A percentile compares a stretch with the other conserved stretches of the same genome.
phyloP scores from a whole-genome alignment of 1,139 yeast species.

The Scheffersomyces titani region DNA sequence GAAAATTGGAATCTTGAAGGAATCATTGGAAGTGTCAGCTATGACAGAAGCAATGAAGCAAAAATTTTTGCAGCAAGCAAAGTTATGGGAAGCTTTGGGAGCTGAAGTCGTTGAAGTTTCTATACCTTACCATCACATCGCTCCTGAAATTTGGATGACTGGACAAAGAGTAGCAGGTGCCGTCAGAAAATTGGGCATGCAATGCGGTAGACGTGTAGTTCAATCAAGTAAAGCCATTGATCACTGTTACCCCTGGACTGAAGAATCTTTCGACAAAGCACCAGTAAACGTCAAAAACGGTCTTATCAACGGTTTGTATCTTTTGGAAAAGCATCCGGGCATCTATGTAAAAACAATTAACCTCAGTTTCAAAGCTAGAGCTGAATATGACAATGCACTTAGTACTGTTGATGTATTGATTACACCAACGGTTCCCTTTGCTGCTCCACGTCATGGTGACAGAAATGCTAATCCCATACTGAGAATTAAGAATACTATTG shows the following conservation, averaged over 20 bases:
- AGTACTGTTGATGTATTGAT: slow-evolving; percentile 9
- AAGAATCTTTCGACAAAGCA: not conserved
- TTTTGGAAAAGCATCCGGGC: slow-evolving; percentile 29
- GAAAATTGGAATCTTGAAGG: slow-evolving; percentile 33
- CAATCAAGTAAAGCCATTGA: slow-evolving; percentile 13
- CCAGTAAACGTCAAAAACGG: not conserved
- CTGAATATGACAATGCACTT: slow-evolving; percentile 28
- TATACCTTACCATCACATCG: slow-evolving; percentile 30
- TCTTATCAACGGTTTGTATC: slow-evolving; percentile 26
- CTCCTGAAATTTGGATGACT: slow-evolving; percentile 36
- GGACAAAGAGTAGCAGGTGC: slow-evolving; percentile 28
- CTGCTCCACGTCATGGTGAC: slow-evolving; percentile 22
- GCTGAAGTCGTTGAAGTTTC: slow-evolving; percentile 41
- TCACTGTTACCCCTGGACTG: not conserved
- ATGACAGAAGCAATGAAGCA: slow-evolving; percentile 26
- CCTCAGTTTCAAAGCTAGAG: slow-evolving; percentile 28
- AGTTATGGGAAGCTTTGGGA: slow-evolving; percentile 45
- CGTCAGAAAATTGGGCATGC: slow-evolving; percentile 16
- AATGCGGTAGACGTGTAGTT: slow-evolving; percentile 15
- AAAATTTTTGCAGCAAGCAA: slow-evolving; percentile 32
- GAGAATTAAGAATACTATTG: slow-evolving; percentile 8
- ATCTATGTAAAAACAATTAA: slow-evolving; percentile 33
- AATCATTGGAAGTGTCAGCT: slow-evolving; percentile 30
- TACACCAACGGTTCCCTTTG: slow-evolving; percentile 24
- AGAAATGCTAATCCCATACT: slow-evolving; percentile 1